Conservation (phyloP, 2,329 filamentous ascomycete species). For the Botryosphaeria dothidea region DNA sequence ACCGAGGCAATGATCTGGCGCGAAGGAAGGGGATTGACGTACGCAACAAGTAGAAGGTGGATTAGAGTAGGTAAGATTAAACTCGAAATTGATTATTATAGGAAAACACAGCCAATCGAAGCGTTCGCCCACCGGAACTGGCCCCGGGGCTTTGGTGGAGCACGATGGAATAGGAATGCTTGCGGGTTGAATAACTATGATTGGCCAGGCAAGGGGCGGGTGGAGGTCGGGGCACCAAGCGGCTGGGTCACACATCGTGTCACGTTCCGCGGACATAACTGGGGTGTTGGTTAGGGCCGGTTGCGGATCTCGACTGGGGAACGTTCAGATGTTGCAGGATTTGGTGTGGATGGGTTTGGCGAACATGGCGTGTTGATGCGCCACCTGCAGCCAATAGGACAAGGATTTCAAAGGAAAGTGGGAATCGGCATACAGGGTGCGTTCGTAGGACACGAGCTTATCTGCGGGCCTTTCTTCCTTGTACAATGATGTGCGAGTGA, state of each 20-base stretch:
- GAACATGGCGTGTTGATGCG: neutral
- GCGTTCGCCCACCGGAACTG: too few relatives aligned
- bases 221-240: neutral
- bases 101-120: too few relatives aligned
- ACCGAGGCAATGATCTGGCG: too few relatives aligned
- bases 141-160: neutral
- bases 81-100: too few relatives aligned
- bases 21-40: too few relatives aligned
- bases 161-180: too few relatives aligned
- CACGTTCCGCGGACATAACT: neutral
- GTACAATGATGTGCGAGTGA: too few relatives aligned
- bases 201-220: neutral
- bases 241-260: neutral
- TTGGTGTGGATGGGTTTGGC: neutral
- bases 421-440: neutral
- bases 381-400: neutral
- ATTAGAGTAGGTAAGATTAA: too few relatives aligned
- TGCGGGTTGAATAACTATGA: neutral
- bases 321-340: neutral
- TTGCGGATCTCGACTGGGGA: neutral
- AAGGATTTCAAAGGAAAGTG: neutral
- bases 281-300: neutral
- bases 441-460: constrained; percentile 15
- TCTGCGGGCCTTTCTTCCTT: neutral
- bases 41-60: too few relatives aligned